Base-by-base conservation (phyloP, 805 yeast species). In the Candida fluviatilis region DNA sequence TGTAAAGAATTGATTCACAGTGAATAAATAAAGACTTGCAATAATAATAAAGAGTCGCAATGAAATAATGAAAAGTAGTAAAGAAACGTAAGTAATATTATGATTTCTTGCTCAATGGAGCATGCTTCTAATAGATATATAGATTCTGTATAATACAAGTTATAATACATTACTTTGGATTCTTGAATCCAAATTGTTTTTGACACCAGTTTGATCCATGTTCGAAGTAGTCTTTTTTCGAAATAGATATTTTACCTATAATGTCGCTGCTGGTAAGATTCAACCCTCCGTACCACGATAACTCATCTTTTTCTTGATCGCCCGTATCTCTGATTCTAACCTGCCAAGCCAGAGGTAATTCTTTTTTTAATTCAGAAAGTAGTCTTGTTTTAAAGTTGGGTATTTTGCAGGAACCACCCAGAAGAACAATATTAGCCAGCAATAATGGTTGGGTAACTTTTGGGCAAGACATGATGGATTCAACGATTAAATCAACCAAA, bases 181-280 rank as follows among this genome's bases (percentile, higher is more conserved):
- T 64, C 43, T 52, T 55, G 45, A 67, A 69, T 4, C 75, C 77
- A 60, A 76, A 75, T 50, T 66, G 74, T 38, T 71, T 69, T 37
- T 74, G 71, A 41, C 79, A 72, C 66, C 76, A 64, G 40, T 71
- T 67, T 31, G 78, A 71, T 0, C 99, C 99, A 53, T 86, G 82
- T 58, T 93, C 99, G 46, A 76, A 71, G 51, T 89, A 93, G 36
- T 93, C 98, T 40, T 79, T 77, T 42, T 81, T 76, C 0, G 95
- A 73, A 5, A 93, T 79, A 38, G 79, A 69, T 13, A 82, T 74
- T 27, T 75, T 69, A 13, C 62, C 58, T 39, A 73, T 64, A 6
- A 75, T 68, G 21, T 66, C 75, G 14, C 66, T 62, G 2, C 71
- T 39, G 5, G 59, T 46, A 31, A 68, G 49, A 13, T 42, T 50